Base-by-base conservation (phyloP, 2,329 filamentous ascomycete species). In the Penicillium sp. region DNA sequence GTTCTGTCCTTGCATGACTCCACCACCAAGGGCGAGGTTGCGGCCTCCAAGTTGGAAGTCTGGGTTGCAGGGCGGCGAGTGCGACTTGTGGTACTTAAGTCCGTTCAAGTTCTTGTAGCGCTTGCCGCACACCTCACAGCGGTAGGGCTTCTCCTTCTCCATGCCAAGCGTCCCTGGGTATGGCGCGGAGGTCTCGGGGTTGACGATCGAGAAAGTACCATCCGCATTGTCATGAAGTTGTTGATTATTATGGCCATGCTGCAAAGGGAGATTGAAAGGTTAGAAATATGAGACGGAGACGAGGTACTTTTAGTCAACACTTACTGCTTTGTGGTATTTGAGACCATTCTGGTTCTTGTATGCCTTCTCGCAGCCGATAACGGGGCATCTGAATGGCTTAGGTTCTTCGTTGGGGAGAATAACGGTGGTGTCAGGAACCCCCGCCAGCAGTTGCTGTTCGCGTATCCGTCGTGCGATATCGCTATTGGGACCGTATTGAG, bases 291-390 rank as follows among this genome's bases (percentile, higher is more conserved):
- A 46, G 30, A 54, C 41, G n/a, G 42, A 27, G 30, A 37, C 29
- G 41, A 7, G 74, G 76, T 61, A 5, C 3, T 45, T 13, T 38
- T 22, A 33, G 11, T 19, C 12, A 52, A 52, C 33, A 75, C 79
- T 72, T 74, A 82, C 80, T 65, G 80, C 76, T 73, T 86, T 86
- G 73, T 87, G 83, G 63, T 89, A 99, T 81, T 97, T 99, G 49
- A 99, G 78, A 41, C 93, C 93, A 61, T 99, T 99, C 69, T 97
- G 93, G 70, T 99, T 99, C 79, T 99, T 99, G 76, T 99, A 99
- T 0, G 93, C 92, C 77, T 99, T 99, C 71, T 97, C 93, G 65
- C 93, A 99, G 5, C 93, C 93, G 68, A 99, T 95, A 42, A 99
- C 93, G 1, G 93, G 93, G 64, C 93, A 99, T 68, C 91, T 88